A percentile compares a stretch with the other conserved stretches of the same genome.
phyloP scores from a whole-genome alignment of 345 rosid genomes.

The Eucalyptus lansdowneana region DNA sequence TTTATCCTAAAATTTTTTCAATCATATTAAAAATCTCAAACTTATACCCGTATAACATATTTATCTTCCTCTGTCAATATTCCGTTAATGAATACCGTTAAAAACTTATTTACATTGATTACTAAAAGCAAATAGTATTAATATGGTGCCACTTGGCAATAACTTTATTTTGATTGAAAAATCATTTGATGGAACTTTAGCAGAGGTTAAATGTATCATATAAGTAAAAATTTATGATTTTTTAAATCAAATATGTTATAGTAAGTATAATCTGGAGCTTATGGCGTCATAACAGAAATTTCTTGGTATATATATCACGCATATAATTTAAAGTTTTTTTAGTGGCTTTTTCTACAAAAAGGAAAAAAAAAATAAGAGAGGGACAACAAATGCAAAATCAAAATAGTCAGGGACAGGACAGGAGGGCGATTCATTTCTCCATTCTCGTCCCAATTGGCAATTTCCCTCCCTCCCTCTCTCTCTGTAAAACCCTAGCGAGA shows the following conservation, averaged over 20 bases:
- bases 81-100: too few species aligned
- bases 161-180: too few species aligned
- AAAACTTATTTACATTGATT: too few species aligned
- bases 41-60: rapidly evolving
- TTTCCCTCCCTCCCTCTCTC: background rate
- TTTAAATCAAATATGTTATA: too few species aligned
- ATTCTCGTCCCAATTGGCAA: background rate
- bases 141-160: rapidly evolving
- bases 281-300: background rate
- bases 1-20: too few species aligned
- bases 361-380: background rate
- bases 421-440: background rate
- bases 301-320: rapidly evolving
- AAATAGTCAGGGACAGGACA: background rate
- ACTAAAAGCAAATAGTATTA: too few species aligned
- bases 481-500: background rate
- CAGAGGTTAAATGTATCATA: rapidly evolving
- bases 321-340: too few species aligned
- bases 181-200: too few species aligned
- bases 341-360: background rate
- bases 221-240: rapidly evolving
- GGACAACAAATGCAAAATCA: background rate
- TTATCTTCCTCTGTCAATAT: too few species aligned
- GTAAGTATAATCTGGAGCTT: too few species aligned
- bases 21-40: too few species aligned